Evolutionary conservation across 2,329 filamentous ascomycete genomes (phyloP).

Genomic region (Boeremia exigua): DNA sequence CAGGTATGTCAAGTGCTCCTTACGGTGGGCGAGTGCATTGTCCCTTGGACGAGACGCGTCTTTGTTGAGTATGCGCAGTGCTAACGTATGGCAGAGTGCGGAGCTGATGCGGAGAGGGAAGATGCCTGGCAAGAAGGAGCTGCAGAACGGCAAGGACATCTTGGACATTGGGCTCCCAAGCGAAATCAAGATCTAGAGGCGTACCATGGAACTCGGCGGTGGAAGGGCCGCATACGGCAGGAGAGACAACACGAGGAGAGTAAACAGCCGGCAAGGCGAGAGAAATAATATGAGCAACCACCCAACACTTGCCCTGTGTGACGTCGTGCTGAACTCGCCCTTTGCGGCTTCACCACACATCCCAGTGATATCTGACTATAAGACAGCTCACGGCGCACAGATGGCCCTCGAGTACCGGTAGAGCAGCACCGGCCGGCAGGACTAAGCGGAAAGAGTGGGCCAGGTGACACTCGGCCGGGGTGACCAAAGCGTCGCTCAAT

Average conservation of each 20-base stretch:
- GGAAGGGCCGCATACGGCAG: constrained; percentile 10
- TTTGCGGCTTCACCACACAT: constrained; percentile 9
- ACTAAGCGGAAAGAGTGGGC: constrained; percentile 18
- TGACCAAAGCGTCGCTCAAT: constrained; percentile 35
- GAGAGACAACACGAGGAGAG: neutral
- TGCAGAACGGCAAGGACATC: constrained; percentile 66
- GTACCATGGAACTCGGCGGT: neutral
- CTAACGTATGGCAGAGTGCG: constrained; percentile 64
- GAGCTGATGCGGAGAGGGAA: constrained; percentile 83
- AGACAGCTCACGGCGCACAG: constrained; percentile 11
- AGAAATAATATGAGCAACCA: constrained; percentile 14
- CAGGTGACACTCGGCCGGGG: constrained; percentile 29
- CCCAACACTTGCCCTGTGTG: constrained; percentile 19
- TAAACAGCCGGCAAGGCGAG: constrained; percentile 10
- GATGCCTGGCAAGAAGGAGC: constrained; percentile 82
- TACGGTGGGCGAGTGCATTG: neutral
- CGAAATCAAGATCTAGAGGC: constrained; percentile 52
- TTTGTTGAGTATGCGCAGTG: neutral
- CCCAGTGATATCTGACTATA: constrained; percentile 20
- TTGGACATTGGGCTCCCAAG: constrained; percentile 53
- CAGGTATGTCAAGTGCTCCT: constrained; percentile 9
- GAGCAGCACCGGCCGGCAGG: constrained; percentile 1
- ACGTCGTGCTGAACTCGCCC: constrained; percentile 24
- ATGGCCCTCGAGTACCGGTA: neutral
- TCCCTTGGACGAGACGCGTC: neutral